phyloP scores from a whole-genome alignment of 805 yeast species.

The Starmerella bombicola region DNA sequence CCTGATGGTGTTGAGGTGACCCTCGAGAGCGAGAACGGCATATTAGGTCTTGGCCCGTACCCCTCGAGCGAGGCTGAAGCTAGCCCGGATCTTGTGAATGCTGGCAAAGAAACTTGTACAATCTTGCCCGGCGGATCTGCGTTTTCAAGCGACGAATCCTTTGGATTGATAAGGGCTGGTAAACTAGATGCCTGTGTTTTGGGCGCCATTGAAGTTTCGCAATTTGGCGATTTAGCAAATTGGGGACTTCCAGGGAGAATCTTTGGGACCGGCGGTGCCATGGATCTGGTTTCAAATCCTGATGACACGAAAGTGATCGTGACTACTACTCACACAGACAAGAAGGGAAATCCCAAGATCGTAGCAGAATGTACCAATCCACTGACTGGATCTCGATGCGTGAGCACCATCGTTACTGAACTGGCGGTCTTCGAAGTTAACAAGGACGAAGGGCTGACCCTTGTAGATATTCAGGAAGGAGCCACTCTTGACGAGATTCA shows the following conservation, averaged over 20 bases:
- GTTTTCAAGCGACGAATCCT: conserved; percentile 41
- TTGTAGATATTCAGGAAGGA: conserved; percentile 35
- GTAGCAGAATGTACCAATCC: conserved; percentile 36
- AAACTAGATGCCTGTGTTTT: conserved; percentile 35
- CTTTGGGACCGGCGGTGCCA: conserved; percentile 45
- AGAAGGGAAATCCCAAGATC: conserved; percentile 38
- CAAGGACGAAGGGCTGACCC: conserved; percentile 30
- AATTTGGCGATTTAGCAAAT: conserved; percentile 39
- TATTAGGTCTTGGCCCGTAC: conserved; percentile 40
- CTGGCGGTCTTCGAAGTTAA: conserved; percentile 39
- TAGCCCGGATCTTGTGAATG: conserved; percentile 39
- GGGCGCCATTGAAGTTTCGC: conserved; percentile 41
- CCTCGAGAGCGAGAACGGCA: conserved; percentile 40
- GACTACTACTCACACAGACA: conserved; percentile 39
- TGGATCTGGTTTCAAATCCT: conserved; percentile 41
- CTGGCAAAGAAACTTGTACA: conserved; percentile 43
- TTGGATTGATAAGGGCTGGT: conserved; percentile 40
- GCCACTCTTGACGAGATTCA: conserved; percentile 33
- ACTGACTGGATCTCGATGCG: conserved; percentile 37
- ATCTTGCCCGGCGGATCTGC: conserved; percentile 37
- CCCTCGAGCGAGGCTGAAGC: conserved; percentile 32
- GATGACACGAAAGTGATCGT: conserved; percentile 36
- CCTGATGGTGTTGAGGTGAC: conserved; percentile 31
- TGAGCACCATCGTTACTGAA: conserved; percentile 36
- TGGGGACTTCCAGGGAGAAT: conserved; percentile 43